Percentiles rank a stretch among this genome's conserved stretches.
Evolutionary conservation across 169 alveolate species (phyloP).

Genomic region (Plasmodium vivax): DNA sequence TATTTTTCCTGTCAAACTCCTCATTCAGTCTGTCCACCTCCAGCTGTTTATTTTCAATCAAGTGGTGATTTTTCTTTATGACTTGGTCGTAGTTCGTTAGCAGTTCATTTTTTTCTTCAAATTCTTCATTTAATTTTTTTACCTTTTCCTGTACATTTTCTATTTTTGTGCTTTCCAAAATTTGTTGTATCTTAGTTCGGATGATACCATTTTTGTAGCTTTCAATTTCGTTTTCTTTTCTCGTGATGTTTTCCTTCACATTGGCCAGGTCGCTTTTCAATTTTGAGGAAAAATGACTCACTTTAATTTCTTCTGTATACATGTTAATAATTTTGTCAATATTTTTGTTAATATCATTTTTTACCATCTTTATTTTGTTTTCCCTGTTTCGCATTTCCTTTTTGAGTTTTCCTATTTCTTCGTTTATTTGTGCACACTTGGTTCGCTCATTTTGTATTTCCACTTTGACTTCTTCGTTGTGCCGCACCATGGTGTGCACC

Average conservation of each 20-base stretch:
- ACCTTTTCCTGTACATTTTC: constrained; percentile 64
- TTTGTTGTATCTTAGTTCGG: constrained; percentile 67
- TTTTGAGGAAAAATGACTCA: constrained; percentile 28
- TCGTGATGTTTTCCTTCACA: constrained; percentile 49
- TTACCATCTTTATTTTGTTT: constrained; percentile 33
- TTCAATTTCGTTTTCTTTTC: constrained; percentile 71
- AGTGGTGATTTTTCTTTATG: constrained; percentile 48
- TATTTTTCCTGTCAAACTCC: constrained; percentile 54
- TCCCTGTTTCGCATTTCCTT: constrained; percentile 9
- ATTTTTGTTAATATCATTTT: constrained; percentile 51
- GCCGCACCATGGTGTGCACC: neutral
- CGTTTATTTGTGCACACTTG: neutral
- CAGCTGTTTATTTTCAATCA: constrained; percentile 52
- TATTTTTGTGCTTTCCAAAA: constrained; percentile 46
- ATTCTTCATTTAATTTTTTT: constrained; percentile 31
- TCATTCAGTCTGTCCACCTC: constrained; percentile 70
- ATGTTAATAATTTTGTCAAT: constrained; percentile 37
- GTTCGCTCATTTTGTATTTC: constrained; percentile 34
- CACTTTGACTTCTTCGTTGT: constrained; percentile 2
- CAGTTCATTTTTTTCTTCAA: constrained; percentile 29
- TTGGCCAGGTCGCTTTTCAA: constrained; percentile 14
- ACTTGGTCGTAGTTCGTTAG: constrained; percentile 8
- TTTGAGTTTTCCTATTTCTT: constrained; percentile 37
- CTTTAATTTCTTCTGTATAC: constrained; percentile 62
- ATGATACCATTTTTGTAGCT: constrained; percentile 63